Base-by-base conservation (phyloP, 768 basidiomycete genomes). In the Trametes elegans region DNA sequence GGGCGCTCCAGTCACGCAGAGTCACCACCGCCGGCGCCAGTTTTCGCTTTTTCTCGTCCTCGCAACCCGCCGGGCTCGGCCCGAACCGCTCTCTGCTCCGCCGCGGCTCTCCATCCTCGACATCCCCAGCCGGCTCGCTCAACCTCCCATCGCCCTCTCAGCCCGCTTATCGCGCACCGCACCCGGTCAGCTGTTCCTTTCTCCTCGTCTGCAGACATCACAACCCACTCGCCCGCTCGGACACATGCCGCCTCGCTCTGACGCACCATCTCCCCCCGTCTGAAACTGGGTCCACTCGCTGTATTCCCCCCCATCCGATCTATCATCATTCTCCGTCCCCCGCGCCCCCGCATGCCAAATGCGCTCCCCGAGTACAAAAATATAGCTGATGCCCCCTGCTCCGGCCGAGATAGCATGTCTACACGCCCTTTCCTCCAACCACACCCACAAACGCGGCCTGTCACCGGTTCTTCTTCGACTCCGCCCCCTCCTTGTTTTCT, bases 401-500 rank as follows among this genome's bases (percentile, higher is more conserved):
- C 62, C 62, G 62, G 62, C 62, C 62, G 62, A 34, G 59, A 59
- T 62, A 59, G 54, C 54, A 48, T 46, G 26, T 31, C 27, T 39
- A 23, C 39, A 29, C 49, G n/a, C 49, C 56, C 41, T 43, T 35
- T 39, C 27, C 50, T 51, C 41, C 49, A 42, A 18, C 11, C 39
- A 26, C 55, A 28, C 21, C 36, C 29, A 52, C 42, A 41, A 56
- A 23, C 49, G 55, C 50, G 47, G 41, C 24, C 46, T 59, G 66
- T 65, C 68, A 70, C 61, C 68, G 73, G 54, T 68, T 65, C 67
- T 73, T 70, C 63, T 68, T 71, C 41, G 65, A 69, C 61, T 74
- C 72, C 49, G 26, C 58, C 38, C 32, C 67, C 42, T 57, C 56
- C 59, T 64, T 62, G 62, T 58, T 58, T 69, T 76, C 74, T 56